Base-by-base conservation (phyloP, 495 filamentous ascomycete genomes). In the Lasiosphaeriaceae sp. region DNA sequence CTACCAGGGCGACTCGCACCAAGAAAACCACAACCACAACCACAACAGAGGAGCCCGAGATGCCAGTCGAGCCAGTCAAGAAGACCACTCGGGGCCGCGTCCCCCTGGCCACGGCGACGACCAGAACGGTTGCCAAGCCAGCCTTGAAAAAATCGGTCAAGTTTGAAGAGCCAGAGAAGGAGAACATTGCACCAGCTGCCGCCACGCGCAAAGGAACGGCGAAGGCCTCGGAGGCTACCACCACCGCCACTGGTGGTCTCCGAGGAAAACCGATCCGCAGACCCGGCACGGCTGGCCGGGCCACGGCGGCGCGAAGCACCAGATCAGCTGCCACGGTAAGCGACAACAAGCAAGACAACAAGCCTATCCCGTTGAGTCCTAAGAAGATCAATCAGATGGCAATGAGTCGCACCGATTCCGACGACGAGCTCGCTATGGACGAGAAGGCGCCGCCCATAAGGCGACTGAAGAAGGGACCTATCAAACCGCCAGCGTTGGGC, bases 91-190 rank as follows among this genome's bases (percentile, higher is more conserved):
- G 77, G 24, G 63, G 71, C 20, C 75, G 75, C 2, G 63, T 71
- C 22, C 58, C 70, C 16, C 44, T 65, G 5, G 63, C 71, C 7
- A 57, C 66, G 34, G 60, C 61, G 31, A 47, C 67, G 8, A 61
- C 65, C 17, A 60, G 57, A 17, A 35, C 65, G 12, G 61, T 69
- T 16, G 66, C 69, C 14, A 76, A 74, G 50, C 66, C 74, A 17
- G 31, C 60, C 7, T 44, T 70, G 21, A 83, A 80, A 70, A 83
- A 83, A 67, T 74, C 73, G 1, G 80, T 83, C 57, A 80, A 74
- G 46, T 83, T 83, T 60, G 69, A 81, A 62, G 80, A 81, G 53
- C 78, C 80, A 1, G 79, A 82, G 65, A 81, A 83, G 61, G 80
- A 83, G 62, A 82, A 83, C 49, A 58, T 79, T 11, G 51, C 66